Evolutionary conservation across 768 basidiomycete species (phyloP).

Genomic region (Calocybe gangraenosa): DNA sequence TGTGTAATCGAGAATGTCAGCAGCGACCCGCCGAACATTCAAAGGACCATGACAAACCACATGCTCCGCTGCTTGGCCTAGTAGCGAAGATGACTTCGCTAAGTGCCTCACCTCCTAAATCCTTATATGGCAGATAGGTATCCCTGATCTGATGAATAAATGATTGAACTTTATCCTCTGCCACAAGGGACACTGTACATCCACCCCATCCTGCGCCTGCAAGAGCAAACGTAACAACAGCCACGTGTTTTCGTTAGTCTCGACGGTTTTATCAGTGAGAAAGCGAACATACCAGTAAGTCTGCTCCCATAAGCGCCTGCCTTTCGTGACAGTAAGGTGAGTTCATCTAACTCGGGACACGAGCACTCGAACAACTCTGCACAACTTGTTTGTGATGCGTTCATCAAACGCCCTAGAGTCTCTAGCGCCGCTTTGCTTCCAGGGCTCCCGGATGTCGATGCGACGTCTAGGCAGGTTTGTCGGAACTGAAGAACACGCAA

Average conservation of each 20-base stretch:
- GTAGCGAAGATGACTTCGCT: constrained; percentile 77
- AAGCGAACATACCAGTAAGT: constrained; percentile 58
- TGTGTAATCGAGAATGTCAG: too few relatives aligned
- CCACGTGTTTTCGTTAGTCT: neutral
- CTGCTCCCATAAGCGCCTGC: constrained; percentile 80
- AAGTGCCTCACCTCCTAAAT: constrained; percentile 53
- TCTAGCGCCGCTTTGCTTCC: constrained; percentile 29
- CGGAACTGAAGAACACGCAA: constrained; percentile 79
- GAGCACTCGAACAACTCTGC: constrained; percentile 70
- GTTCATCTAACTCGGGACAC: constrained; percentile 70
- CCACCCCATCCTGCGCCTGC: constrained; percentile 92
- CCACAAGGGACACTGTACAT: constrained; percentile 79
- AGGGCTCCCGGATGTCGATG: constrained; percentile 18
- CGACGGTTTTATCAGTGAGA: neutral
- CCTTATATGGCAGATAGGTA: constrained; percentile 62
- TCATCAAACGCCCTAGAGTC: constrained; percentile 69
- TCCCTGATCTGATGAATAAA: constrained; percentile 63
- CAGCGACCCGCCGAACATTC: too few relatives aligned
- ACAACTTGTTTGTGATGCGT: constrained; percentile 74
- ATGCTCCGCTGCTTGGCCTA: constrained; percentile 77
- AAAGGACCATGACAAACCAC: too few relatives aligned
- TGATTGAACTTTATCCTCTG: constrained; percentile 50
- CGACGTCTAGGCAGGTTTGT: constrained; percentile 50
- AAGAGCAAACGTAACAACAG: neutral
- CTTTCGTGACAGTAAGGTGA: constrained; percentile 57